phyloP scores from a whole-genome alignment of 768 basidiomycete genomes.

The Macrolepiota dolichaula region DNA sequence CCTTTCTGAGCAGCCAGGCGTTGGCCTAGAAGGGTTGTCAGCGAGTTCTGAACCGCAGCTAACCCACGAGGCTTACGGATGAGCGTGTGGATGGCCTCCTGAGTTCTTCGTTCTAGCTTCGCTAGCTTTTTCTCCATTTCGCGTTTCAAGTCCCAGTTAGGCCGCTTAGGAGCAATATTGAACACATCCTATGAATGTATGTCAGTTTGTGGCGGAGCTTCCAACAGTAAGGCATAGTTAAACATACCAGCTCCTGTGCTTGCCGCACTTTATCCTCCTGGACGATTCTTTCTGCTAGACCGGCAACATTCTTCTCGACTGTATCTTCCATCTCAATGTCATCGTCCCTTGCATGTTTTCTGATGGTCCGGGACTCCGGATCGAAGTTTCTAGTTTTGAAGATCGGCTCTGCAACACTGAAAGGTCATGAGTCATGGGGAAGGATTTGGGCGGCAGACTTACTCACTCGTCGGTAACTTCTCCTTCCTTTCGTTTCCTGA shows the following conservation, averaged over 20 bases:
- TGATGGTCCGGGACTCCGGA: slow-evolving; percentile 76
- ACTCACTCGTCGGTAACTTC: slow-evolving; percentile 42
- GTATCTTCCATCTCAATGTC: slow-evolving; percentile 71
- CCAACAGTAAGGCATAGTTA: background rate
- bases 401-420: slow-evolving; percentile 38
- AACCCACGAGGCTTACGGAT: slow-evolving; percentile 64
- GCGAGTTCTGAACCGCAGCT: background rate
- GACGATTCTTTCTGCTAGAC: slow-evolving; percentile 82
- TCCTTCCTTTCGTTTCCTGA: slow-evolving; percentile 70
- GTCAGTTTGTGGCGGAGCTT: background rate
- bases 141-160: slow-evolving; percentile 95
- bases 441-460: slow-evolving; percentile 11
- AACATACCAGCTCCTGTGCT: slow-evolving; percentile 80
- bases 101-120: slow-evolving; percentile 87
- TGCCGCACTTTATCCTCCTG: slow-evolving; percentile 82
- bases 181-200: slow-evolving; percentile 68
- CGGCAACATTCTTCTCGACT: slow-evolving; percentile 81
- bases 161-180: slow-evolving; percentile 95
- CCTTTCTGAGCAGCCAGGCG: slow-evolving; percentile 78
- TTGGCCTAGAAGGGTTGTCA: slow-evolving; percentile 51
- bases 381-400: slow-evolving; percentile 85
- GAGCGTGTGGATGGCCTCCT: slow-evolving; percentile 87
- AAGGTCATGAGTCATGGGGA: slow-evolving; percentile 4
- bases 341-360: slow-evolving; percentile 55
- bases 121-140: slow-evolving; percentile 89